Conservation (phyloP, 1,284 basidiomycete genomes). For the Pholiota adiposa region DNA sequence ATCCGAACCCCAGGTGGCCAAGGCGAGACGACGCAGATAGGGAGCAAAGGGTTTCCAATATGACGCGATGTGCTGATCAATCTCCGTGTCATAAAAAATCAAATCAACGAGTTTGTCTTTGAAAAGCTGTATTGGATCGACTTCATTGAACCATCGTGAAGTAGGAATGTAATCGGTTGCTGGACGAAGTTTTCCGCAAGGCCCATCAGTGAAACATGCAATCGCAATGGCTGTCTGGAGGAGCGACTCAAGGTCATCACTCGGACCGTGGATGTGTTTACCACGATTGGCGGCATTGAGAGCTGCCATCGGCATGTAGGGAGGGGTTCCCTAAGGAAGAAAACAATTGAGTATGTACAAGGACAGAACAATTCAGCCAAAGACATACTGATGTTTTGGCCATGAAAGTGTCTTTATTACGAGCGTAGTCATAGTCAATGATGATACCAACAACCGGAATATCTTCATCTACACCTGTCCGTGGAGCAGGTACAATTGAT, state of each 20-base stretch:
- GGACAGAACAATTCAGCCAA: background rate
- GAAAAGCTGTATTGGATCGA: constrained; percentile 9
- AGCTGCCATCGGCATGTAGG: constrained; percentile 5
- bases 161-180: constrained; percentile 13
- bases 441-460: constrained; percentile 6
- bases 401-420: background rate
- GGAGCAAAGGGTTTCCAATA: constrained; percentile 17
- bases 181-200: constrained; percentile 9
- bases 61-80: constrained; percentile 6
- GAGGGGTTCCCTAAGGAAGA: constrained; percentile 9
- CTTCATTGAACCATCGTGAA: constrained; percentile 12
- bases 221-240: constrained; percentile 10
- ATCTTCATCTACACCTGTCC: constrained; percentile 1
- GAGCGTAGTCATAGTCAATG: constrained; percentile 11
- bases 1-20: constrained; percentile 12
- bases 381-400: background rate
- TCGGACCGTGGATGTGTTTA: constrained; percentile 12
- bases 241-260: constrained; percentile 18
- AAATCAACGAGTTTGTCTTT: constrained; percentile 17
- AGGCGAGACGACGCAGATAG: constrained; percentile 14
- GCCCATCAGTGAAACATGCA: constrained; percentile 12
- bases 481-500: background rate
- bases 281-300: constrained; percentile 1
- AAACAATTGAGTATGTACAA: background rate
- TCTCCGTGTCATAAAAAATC: constrained; percentile 8